phyloP scores from a whole-genome alignment of 164 flowering plant genomes.

The Vitis riparia region DNA sequence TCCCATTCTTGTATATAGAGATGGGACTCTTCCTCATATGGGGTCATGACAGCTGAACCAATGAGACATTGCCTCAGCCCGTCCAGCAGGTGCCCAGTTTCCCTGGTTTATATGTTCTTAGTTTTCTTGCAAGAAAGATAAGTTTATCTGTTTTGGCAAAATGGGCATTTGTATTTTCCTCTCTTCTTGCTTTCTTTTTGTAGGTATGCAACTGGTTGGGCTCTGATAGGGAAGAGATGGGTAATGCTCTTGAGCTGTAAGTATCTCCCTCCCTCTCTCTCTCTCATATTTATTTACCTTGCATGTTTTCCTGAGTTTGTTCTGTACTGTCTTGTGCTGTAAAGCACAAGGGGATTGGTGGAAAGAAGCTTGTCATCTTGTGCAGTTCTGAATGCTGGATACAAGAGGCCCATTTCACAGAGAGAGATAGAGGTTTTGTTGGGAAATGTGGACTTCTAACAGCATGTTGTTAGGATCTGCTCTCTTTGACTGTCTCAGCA shows the following conservation, averaged over 20 bases:
- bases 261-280: conserved; percentile 7
- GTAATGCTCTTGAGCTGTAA: conserved; percentile 23
- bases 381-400: conserved; percentile 19
- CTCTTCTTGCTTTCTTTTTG: conserved; percentile 7
- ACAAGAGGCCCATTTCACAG: conserved; percentile 12
- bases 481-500: conserved; percentile 7
- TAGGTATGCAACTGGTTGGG: conserved; percentile 8
- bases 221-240: conserved; percentile 12
- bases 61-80: conserved; percentile 21
- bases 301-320: conserved; percentile 14
- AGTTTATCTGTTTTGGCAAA: conserved; percentile 8
- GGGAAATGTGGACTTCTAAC: conserved; percentile 10
- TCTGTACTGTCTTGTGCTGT: conserved; percentile 25
- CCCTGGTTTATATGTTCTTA: conserved; percentile 15
- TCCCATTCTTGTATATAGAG: conserved; percentile 18
- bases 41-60: conserved; percentile 49
- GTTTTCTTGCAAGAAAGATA: conserved; percentile 7
- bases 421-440: conserved; percentile 4
- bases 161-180: conserved; percentile 12
- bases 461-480: conserved; percentile 12
- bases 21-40: conserved; percentile 24
- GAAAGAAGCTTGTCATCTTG: conserved; percentile 25
- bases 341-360: conserved; percentile 30
- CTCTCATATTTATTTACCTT: conserved; percentile 10
- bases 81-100: conserved; percentile 16